Conservation (phyloP, 176 grass and related monocot genomes). For the Coix lacrymajobi region DNA sequence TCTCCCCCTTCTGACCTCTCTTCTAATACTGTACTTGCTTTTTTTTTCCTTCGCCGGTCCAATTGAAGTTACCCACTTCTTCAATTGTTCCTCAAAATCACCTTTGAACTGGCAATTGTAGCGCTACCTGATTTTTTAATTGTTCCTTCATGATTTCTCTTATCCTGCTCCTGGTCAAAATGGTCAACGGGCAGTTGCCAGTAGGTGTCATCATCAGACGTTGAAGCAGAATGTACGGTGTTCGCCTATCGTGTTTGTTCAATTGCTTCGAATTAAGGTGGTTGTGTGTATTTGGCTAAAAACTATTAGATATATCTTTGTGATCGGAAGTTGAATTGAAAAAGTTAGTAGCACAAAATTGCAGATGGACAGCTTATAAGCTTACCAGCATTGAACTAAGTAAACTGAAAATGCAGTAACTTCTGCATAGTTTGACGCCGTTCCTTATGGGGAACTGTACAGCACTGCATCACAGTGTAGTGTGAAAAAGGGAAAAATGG, state of each 20-base stretch:
- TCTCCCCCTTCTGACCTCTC: neutral
- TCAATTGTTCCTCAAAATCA: neutral
- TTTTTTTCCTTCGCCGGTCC: neutral
- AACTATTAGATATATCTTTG: neutral
- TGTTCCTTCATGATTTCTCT: neutral
- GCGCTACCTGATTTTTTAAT: neutral
- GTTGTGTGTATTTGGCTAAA: neutral
- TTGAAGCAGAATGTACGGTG: neutral
- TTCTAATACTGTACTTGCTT: neutral
- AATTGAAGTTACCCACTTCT: neutral
- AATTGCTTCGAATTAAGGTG: neutral
- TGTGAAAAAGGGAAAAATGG: too few species aligned
- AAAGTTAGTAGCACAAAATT: neutral
- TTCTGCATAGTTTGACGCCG: too few species aligned
- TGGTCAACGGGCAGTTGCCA: neutral
- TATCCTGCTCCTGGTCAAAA: neutral
- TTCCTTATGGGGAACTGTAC: too few species aligned
- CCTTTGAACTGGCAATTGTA: neutral
- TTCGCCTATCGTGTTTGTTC: neutral
- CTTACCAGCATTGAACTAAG: neutral
- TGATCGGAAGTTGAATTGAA: neutral
- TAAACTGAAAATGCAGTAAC: slow-evolving; percentile 1
- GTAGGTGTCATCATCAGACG: neutral
- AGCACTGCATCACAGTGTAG: too few species aligned
- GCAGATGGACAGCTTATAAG: neutral